These are phyloP conservation scores for Xylaria sp. DNA, from an alignment of 2,329 filamentous ascomycete species.

Conservation along the genomic window DNA sequence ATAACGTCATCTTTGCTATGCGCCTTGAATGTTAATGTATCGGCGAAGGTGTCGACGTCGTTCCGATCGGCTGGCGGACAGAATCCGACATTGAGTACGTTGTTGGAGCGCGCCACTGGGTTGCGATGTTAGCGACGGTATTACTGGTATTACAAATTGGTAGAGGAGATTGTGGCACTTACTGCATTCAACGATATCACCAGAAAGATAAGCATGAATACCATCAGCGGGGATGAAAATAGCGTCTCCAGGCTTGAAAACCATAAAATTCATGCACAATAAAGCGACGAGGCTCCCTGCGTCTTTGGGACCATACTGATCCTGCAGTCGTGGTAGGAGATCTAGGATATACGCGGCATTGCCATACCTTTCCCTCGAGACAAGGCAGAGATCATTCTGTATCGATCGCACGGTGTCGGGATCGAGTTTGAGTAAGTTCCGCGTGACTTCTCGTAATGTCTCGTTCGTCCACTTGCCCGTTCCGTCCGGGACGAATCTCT, in stretches of 20 bases:
- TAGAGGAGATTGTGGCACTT: background rate
- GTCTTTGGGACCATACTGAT: constrained; percentile 72
- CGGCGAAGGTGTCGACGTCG: constrained; percentile 71
- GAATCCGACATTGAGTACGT: constrained; percentile 76
- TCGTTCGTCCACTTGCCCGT: constrained; percentile 64
- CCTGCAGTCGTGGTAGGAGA: constrained; percentile 71
- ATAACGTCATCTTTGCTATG: constrained; percentile 68
- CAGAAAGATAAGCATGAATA: constrained; percentile 78
- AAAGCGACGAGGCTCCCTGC: constrained; percentile 76
- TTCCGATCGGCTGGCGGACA: constrained; percentile 74
- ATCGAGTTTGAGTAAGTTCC: constrained; percentile 64
- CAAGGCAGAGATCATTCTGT: constrained; percentile 61
- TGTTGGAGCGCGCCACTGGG: constrained; percentile 74
- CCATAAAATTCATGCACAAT: constrained; percentile 79
- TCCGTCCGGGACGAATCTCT: constrained; percentile 56
- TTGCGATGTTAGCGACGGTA: background rate
- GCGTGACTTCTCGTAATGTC: constrained; percentile 66
- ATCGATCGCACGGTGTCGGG: constrained; percentile 63
- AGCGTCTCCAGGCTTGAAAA: constrained; percentile 72
- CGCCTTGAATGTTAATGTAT: constrained; percentile 71
- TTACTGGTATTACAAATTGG: background rate
- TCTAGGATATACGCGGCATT: constrained; percentile 68
- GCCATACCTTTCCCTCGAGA: constrained; percentile 60
- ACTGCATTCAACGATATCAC: constrained; percentile 80
- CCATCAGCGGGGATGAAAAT: constrained; percentile 79